Evolutionary conservation across 805 yeast species (phyloP), one percentile per base, ranked within the genome.

Genomic region (Starmerella kuoi): DNA sequence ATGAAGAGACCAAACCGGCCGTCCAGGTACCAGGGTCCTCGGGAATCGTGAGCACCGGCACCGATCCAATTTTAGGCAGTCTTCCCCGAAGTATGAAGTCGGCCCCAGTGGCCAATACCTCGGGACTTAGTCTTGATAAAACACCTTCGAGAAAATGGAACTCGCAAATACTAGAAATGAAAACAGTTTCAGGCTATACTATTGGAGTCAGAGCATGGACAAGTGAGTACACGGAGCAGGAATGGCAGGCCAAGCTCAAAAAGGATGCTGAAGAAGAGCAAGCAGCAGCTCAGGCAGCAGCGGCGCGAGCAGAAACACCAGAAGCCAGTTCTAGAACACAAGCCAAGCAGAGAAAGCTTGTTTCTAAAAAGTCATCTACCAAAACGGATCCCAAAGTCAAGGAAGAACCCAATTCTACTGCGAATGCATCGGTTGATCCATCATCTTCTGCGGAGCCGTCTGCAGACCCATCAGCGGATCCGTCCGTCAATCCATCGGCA

Each of bases 81-180:
- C 40, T 50, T 34, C 54, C 54, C 15, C 44, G 54, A 15, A 45
- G 50, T 30, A 33, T 50, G 30, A 45, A 45, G 40, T 46, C 54
- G 3, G 54, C 54, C 27, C 54, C 54, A 12, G 43, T 35, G 3
- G 61, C 61, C 11, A 62, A 62, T 40, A 64, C 65, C 26, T 47
- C 55, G 20, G 46, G 61, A 26, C 45, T 71, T 24, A 65, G 61
- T 1, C 53, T 72, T 23, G 73, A 71, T 46, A 62, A 69, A 3
- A 59, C 54, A 28, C 66, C 67, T 15, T 63, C 67, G 36, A 58
- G 75, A 35, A 60, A 59, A 42, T 72, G 77, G 77, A 47, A 42
- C 8, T 63, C 64, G 45, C 54, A 57, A 35, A 65, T 66, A 1
- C 40, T 69, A 8, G 55, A 55, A 11, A 52, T 72, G 30, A 64